A percentile compares a stretch with the other conserved stretches of the same genome.
Conservation (phyloP, 2,329 filamentous ascomycete species). For the Aspergillus novofumigatus region DNA sequence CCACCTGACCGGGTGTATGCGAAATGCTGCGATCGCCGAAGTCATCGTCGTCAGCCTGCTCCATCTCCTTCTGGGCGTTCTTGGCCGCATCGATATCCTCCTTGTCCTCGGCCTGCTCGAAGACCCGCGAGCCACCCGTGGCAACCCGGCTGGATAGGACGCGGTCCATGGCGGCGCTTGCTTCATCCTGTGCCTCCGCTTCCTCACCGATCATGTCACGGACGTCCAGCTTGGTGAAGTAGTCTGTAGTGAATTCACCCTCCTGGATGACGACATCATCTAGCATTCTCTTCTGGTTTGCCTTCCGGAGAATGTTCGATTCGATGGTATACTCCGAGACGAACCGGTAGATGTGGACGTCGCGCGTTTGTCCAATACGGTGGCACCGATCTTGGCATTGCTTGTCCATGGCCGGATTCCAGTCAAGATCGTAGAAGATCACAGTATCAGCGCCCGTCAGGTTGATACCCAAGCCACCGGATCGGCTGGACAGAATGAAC, state of each 20-base stretch:
- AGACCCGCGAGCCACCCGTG: conserved; percentile 63
- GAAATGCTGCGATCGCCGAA: conserved; percentile 63
- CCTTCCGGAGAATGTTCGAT: conserved; percentile 94
- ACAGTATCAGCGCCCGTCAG: conserved; percentile 94
- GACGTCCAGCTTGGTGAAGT: conserved; percentile 74
- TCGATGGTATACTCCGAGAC: conserved; percentile 94
- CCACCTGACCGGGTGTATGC: conserved; percentile 27
- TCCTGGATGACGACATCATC: conserved; percentile 99
- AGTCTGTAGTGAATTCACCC: conserved; percentile 95
- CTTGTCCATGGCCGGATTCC: conserved; percentile 99
- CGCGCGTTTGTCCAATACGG: conserved; percentile 93
- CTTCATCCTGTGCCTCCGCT: conserved; percentile 61
- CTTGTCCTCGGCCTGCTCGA: conserved; percentile 86
- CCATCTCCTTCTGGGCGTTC: conserved; percentile 81
- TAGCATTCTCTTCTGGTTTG: conserved; percentile 94
- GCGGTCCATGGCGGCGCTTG: conserved; percentile 78
- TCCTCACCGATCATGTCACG: conserved; percentile 62
- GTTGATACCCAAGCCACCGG: conserved; percentile 92
- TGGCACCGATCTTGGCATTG: conserved; percentile 97
- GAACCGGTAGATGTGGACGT: conserved; percentile 96
- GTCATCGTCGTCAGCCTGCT: conserved; percentile 77
- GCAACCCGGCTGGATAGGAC: conserved; percentile 66
- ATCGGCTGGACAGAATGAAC: conserved; percentile 93
- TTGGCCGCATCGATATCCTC: conserved; percentile 89
- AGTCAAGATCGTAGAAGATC: conserved; percentile 98